A percentile compares a stretch with the other conserved stretches of the same genome.
Conservation (phyloP, 116 monocot species). For the Cymodocea nodosa region DNA sequence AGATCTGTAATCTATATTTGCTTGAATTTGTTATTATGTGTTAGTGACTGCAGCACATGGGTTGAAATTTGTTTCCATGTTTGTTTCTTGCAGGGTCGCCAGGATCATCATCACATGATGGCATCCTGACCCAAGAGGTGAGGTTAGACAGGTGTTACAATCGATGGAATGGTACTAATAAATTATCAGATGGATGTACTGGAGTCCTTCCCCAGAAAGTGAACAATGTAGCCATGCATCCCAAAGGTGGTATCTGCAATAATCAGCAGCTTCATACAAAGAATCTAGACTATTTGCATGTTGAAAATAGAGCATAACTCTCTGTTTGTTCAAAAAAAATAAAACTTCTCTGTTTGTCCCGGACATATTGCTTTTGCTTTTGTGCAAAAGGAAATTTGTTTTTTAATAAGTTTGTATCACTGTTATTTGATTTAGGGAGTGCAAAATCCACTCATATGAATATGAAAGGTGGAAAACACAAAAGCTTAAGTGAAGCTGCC, state of each 20-base stretch:
- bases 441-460: neutral
- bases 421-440: neutral
- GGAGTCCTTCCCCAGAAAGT: neutral
- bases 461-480: slow-evolving; percentile 1
- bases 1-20: no score
- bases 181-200: neutral
- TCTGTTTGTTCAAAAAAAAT: neutral
- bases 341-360: no score
- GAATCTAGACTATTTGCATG: slow-evolving; percentile 2
- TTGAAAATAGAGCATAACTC: neutral
- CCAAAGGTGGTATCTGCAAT: neutral
- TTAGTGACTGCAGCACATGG: no score
- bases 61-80: neutral
- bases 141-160: slow-evolving; percentile 1
- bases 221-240: neutral
- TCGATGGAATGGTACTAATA: neutral
- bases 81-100: neutral
- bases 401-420: no score
- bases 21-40: no score
- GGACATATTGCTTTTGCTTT: neutral
- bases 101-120: slow-evolving; percentile 3
- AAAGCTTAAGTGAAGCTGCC: neutral
- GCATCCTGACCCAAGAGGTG: slow-evolving; percentile 1
- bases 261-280: neutral
- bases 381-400: neutral